These are phyloP conservation scores for Nannochloris sp. DNA, from an alignment of 139 green algal species.

Conservation along the genomic window DNA sequence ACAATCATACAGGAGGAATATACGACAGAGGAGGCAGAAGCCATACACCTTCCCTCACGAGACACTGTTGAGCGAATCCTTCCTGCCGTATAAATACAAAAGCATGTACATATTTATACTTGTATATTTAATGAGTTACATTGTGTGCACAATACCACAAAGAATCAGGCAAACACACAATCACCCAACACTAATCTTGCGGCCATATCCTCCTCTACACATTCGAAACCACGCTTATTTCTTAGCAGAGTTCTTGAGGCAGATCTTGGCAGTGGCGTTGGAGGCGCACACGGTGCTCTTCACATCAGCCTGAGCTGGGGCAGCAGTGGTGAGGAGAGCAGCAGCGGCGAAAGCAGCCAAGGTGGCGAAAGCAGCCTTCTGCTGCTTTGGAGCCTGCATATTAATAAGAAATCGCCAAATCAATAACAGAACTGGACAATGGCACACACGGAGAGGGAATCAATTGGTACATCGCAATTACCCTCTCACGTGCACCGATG, in stretches of 20 bases:
- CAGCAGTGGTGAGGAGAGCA: neutral
- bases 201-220: no score
- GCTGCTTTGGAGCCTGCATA: constrained; percentile 1
- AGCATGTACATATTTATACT: no score
- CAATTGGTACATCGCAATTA: neutral
- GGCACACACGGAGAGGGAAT: neutral
- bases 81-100: neutral
- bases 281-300: constrained; percentile 30
- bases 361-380: constrained; percentile 12
- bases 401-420: neutral
- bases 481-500: no score
- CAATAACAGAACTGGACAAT: neutral
- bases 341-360: constrained; percentile 17
- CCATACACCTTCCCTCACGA: constrained; percentile 31
- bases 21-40: constrained; percentile 35
- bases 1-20: constrained; percentile 60
- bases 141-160: no score
- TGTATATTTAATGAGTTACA: no score
- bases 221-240: neutral
- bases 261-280: constrained; percentile 36
- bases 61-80: constrained; percentile 32
- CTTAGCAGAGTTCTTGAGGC: constrained; percentile 15
- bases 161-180: no score
- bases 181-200: no score
- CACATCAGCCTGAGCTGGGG: constrained; percentile 11